These are phyloP conservation scores for Brassica balearica DNA, from an alignment of 441 rosid genomes.

Conservation along the genomic window DNA sequence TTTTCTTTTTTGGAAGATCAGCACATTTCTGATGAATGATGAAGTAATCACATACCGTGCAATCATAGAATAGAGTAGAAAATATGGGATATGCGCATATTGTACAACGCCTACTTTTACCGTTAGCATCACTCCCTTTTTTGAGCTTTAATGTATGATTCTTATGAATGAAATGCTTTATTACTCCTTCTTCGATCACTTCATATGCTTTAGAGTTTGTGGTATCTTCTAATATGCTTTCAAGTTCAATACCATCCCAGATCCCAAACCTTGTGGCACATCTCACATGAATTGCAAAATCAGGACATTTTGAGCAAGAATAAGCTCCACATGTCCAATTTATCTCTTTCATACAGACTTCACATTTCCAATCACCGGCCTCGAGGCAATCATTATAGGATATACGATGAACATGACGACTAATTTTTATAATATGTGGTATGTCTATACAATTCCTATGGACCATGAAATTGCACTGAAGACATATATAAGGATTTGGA, in stretches of 20 bases:
- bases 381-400: background rate
- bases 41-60: background rate
- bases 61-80: background rate
- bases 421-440: background rate
- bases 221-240: background rate
- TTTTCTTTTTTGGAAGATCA: background rate
- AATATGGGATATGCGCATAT: background rate
- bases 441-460: background rate
- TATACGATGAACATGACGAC: background rate
- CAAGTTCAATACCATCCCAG: background rate
- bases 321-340: background rate
- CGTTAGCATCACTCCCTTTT: background rate
- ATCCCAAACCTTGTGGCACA: constrained; percentile 5
- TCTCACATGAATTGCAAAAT: background rate
- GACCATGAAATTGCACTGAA: background rate
- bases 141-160: background rate
- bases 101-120: background rate
- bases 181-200: background rate
- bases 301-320: background rate
- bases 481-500: background rate
- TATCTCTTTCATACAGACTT: background rate
- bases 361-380: background rate
- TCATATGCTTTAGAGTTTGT: background rate
- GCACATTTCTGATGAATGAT: constrained; percentile 4
- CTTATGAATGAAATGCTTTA: background rate